Conservation (phyloP, 805 yeast genomes). For the Clavispora vitiphila region DNA sequence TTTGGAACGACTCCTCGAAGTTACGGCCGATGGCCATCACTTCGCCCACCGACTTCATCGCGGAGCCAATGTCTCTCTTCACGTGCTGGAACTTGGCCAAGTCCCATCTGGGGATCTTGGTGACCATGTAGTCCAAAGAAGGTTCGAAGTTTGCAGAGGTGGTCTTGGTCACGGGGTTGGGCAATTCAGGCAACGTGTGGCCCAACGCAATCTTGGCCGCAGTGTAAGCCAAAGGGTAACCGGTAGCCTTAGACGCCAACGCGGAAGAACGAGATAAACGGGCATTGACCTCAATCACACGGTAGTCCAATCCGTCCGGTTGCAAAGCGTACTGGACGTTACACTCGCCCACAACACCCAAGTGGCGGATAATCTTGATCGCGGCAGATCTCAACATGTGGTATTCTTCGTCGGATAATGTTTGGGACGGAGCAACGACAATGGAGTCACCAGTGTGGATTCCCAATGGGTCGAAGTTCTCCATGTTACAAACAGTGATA, state of each 20-base stretch:
- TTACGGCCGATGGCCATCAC: slow-evolving; percentile 98
- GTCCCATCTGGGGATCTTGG: slow-evolving; percentile 99
- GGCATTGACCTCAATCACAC: slow-evolving; percentile 97
- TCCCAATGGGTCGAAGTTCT: slow-evolving; percentile 96
- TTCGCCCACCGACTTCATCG: slow-evolving; percentile 99
- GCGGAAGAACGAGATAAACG: slow-evolving; percentile 98
- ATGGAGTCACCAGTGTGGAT: slow-evolving; percentile 99
- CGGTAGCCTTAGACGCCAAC: slow-evolving; percentile 97
- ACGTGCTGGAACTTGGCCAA: slow-evolving; percentile 94
- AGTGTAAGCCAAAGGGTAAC: slow-evolving; percentile 95
- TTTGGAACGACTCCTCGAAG: slow-evolving; percentile 95
- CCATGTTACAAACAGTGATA: slow-evolving; percentile 99
- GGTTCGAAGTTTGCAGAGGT: slow-evolving; percentile 98
- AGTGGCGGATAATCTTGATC: slow-evolving; percentile 91
- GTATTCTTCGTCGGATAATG: slow-evolving; percentile 93
- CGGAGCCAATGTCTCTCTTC: slow-evolving; percentile 86
- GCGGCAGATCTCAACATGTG: slow-evolving; percentile 98
- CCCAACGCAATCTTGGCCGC: slow-evolving; percentile 96
- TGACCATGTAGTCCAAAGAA: slow-evolving; percentile 92
- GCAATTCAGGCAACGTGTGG: slow-evolving; percentile 85
- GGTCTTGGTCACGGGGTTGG: slow-evolving; percentile 87
- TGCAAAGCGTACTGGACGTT: slow-evolving; percentile 95
- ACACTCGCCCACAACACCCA: slow-evolving; percentile 99
- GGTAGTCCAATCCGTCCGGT: slow-evolving; percentile 89
- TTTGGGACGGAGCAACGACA: slow-evolving; percentile 98